Conservation (phyloP, 257 asterid species). For the Solanum chmielewskii region DNA sequence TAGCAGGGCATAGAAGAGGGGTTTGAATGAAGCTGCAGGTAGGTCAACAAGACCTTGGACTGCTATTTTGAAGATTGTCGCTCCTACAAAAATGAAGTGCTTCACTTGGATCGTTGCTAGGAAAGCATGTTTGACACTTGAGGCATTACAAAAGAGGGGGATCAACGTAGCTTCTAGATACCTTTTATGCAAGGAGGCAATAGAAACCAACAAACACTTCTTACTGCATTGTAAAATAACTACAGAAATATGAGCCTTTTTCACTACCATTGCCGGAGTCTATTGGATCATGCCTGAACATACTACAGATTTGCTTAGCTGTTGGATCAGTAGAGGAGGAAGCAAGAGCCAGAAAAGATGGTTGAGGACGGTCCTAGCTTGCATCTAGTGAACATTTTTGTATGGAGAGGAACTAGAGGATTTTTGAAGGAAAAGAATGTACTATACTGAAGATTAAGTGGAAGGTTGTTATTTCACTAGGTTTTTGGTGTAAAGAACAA, state of each 20-base stretch:
- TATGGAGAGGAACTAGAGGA: background rate
- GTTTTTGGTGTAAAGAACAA: background rate
- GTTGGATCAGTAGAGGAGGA: background rate
- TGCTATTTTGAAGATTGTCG: background rate
- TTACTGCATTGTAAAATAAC: background rate
- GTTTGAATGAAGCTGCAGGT: background rate
- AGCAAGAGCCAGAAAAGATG: background rate
- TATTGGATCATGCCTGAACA: background rate
- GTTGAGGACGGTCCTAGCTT: background rate
- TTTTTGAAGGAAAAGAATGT: background rate
- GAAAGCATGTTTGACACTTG: background rate
- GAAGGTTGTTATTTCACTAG: background rate
- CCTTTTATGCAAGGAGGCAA: background rate
- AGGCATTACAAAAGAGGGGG: background rate
- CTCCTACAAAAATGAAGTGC: background rate
- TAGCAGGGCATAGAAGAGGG: background rate
- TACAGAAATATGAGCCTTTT: background rate
- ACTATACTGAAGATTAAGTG: background rate
- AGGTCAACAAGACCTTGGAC: background rate
- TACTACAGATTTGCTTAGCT: background rate
- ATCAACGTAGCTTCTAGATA: background rate
- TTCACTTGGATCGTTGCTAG: background rate
- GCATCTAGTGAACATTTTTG: background rate
- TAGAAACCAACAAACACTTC: background rate
- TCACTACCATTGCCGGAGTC: background rate